Evolutionary conservation across 495 filamentous ascomycete genomes (phyloP), one percentile per base, ranked within the genome.

Genomic region (Penicillium subrubescens): DNA sequence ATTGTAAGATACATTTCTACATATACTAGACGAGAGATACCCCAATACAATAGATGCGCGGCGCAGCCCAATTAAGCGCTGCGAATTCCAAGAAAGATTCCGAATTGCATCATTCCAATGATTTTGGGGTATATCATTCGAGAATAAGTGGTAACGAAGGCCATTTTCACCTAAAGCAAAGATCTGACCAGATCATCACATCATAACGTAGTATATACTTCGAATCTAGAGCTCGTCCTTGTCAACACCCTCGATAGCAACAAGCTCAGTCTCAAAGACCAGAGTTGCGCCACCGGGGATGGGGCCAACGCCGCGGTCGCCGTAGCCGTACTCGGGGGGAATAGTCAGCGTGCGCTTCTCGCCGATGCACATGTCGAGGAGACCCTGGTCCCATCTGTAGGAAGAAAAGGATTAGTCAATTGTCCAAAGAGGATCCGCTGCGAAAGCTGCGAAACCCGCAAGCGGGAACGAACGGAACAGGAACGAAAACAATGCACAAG

Each of bases 281-380:
- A 97, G 74, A 48, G 91, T 94, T 68, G 89, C 84, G 27, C 88
- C 89, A 2, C 83, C 88, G 19, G 92, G 92, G 67, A 97, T 97
- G 29, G 89, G 87, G 4, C 92, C 92, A 71, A 92, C 82, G 43
- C 74, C 83, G 50, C 87, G 82, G 65, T 90, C 80, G 21, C 95
- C 95, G 74, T 98, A 99, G 41, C 87, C 95, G 65, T 88, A 83
- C 72, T 89, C 86, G 34, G 94, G 91, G n/a, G 92, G 93, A 57
- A 99, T 94, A 23, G 90, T 97, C 76, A 99, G 79, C 34, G 86
- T 94, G 68, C 93, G 86, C 86, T 93, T 95, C 83, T 99, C 95
- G 39, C 95, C 96, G 68, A 97, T 89, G 77, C 95, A 98, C 95
- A 99, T 98, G 69, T 93, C 92, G 60, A 96, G 70, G 35, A 97